These are phyloP conservation scores for Plasmodium vinckei DNA, from an alignment of 169 alveolate species.

Conservation along the genomic window DNA sequence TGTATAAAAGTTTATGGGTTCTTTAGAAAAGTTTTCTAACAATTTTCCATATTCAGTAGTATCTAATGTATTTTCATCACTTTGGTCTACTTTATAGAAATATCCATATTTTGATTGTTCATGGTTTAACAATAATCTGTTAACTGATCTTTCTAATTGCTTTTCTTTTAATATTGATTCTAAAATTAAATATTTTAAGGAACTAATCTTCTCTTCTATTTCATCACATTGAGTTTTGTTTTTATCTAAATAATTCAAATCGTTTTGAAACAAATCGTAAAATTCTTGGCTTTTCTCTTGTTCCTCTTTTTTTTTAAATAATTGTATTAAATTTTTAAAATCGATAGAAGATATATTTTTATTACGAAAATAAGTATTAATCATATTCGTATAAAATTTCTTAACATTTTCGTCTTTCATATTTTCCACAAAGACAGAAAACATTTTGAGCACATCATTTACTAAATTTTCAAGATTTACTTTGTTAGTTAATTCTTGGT, in stretches of 20 bases:
- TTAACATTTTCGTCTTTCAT: conserved; percentile 39
- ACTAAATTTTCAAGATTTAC: conserved; percentile 46
- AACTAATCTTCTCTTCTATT: conserved; percentile 56
- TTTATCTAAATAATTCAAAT: conserved; percentile 60
- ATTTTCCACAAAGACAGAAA: conserved; percentile 19
- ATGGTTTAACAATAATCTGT: conserved; percentile 57
- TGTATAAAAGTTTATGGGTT: conserved; percentile 52
- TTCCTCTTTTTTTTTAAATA: conserved; percentile 61
- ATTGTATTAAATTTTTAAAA: conserved; percentile 44
- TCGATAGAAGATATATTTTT: conserved; percentile 21
- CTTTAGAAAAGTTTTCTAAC: conserved; percentile 66
- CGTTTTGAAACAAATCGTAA: conserved; percentile 49
- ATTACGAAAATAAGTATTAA: conserved; percentile 34
- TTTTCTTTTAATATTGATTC: conserved; percentile 70
- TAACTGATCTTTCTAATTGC: conserved; percentile 67
- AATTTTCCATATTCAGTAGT: conserved; percentile 71
- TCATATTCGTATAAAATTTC: conserved; percentile 29
- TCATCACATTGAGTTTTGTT: conserved; percentile 63
- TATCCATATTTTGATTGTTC: conserved; percentile 71
- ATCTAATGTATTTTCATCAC: conserved; percentile 58
- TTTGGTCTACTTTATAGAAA: conserved; percentile 57
- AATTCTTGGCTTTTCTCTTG: conserved; percentile 41
- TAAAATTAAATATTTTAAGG: conserved; percentile 50
- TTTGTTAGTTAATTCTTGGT: conserved; percentile 55
- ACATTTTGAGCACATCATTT: conserved; percentile 11